These are phyloP conservation scores for Pogostemon cablin DNA, from an alignment of 257 asterid species.

Conservation along the genomic window DNA sequence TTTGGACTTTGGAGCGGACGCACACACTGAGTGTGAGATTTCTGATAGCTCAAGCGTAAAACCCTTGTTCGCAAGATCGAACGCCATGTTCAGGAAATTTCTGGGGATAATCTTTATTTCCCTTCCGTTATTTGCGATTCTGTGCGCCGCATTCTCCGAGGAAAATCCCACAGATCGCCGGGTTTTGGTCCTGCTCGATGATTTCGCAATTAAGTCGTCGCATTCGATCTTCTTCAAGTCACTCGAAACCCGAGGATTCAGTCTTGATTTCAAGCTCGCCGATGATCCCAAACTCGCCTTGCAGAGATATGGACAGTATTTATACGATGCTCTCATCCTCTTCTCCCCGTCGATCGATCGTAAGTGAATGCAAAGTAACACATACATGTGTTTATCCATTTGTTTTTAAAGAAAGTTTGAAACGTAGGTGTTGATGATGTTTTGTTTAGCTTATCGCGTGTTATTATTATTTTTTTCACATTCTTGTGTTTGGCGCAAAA, in stretches of 20 bases:
- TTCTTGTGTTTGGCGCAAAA: constrained; percentile 15
- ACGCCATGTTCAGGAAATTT: constrained; percentile 38
- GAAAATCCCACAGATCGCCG: constrained; percentile 72
- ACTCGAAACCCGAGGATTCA: constrained; percentile 55
- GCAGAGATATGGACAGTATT: constrained; percentile 73
- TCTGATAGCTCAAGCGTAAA: constrained; percentile 25
- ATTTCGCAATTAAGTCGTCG: constrained; percentile 66
- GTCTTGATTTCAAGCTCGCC: constrained; percentile 76
- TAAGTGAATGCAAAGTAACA: constrained; percentile 35
- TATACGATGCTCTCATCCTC: constrained; percentile 63
- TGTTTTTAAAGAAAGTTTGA: background rate
- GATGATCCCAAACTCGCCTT: constrained; percentile 75
- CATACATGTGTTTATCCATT: background rate
- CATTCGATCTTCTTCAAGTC: constrained; percentile 76
- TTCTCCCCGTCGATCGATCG: constrained; percentile 71
- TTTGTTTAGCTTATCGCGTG: background rate
- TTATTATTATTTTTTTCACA: constrained; percentile 1
- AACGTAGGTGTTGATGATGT: background rate
- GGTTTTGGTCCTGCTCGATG: constrained; percentile 67
- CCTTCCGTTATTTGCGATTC: constrained; percentile 32
- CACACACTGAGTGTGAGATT: constrained; percentile 22
- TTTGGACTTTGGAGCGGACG: background rate
- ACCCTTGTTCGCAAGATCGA: constrained; percentile 28
- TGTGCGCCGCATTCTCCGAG: constrained; percentile 62
- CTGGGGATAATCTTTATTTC: constrained; percentile 22